Percentiles rank a stretch among this genome's conserved stretches.
Evolutionary conservation across 2,329 filamentous ascomycete genomes (phyloP).

Genomic region (Helminthosporium solani): DNA sequence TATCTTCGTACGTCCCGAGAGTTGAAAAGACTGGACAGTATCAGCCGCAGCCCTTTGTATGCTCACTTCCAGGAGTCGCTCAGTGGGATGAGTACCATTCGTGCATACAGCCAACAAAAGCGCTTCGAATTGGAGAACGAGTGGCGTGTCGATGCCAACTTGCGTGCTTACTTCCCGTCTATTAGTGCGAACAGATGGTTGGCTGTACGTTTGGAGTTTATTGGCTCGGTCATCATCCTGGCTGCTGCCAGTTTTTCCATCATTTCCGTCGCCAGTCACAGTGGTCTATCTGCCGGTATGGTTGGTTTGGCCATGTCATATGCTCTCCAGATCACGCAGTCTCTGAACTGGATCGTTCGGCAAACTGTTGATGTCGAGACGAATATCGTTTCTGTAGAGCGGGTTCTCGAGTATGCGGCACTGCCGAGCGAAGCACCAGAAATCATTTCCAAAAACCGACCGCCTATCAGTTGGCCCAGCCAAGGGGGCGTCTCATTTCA

Average conservation of each 20-base stretch:
- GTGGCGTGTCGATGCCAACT: slow-evolving; percentile 93
- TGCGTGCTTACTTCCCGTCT: slow-evolving; percentile 92
- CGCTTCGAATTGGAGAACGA: slow-evolving; percentile 93
- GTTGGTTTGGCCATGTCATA: slow-evolving; percentile 97
- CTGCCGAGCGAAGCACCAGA: slow-evolving; percentile 93
- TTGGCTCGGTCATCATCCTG: slow-evolving; percentile 91
- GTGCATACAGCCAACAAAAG: slow-evolving; percentile 85
- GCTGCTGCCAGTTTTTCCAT: slow-evolving; percentile 80
- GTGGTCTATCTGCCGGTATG: slow-evolving; percentile 65
- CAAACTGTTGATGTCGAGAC: slow-evolving; percentile 99
- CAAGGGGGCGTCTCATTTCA: slow-evolving; percentile 86
- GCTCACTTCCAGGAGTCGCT: slow-evolving; percentile 98
- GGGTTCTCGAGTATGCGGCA: slow-evolving; percentile 90
- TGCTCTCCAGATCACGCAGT: slow-evolving; percentile 93
- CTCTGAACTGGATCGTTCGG: slow-evolving; percentile 97
- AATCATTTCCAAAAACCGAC: slow-evolving; percentile 82
- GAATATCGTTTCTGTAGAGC: slow-evolving; percentile 98
- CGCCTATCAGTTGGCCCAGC: slow-evolving; percentile 87
- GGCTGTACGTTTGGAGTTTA: slow-evolving; percentile 90
- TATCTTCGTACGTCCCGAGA: slow-evolving; percentile 95
- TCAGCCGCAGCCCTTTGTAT: slow-evolving; percentile 93
- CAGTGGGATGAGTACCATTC: slow-evolving; percentile 90
- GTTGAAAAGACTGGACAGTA: slow-evolving; percentile 91
- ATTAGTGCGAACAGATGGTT: slow-evolving; percentile 91
- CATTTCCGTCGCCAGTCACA: slow-evolving; percentile 71